Conservation (phyloP, 75 land plant species). For the Pinus taeda region DNA sequence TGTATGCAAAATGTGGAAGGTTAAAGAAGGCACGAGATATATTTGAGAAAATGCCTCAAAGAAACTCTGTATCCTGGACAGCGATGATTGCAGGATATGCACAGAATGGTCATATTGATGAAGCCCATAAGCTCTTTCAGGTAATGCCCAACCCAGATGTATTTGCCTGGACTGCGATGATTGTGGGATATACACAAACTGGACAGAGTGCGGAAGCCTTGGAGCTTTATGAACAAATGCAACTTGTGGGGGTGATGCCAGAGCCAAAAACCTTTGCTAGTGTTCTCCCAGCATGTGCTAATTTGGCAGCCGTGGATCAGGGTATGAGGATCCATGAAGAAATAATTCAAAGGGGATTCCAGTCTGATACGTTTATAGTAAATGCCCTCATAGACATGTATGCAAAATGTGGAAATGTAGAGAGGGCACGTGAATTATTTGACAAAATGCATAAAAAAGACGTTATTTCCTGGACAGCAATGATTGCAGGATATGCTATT, state of each 20-base stretch:
- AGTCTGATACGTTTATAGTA: not conserved
- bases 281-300: conserved; percentile 8
- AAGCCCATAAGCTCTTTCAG: conserved; percentile 18
- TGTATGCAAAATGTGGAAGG: conserved; percentile 16
- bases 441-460: conserved; percentile 1
- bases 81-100: conserved; percentile 27
- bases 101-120: conserved; percentile 17
- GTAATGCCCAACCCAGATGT: conserved; percentile 12
- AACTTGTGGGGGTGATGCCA: conserved; percentile 19
- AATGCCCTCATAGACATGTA: conserved; percentile 16
- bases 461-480: conserved; percentile 13
- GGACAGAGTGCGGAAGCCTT: conserved; percentile 19
- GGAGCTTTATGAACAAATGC: conserved; percentile 35
- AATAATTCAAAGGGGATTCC: conserved; percentile 8
- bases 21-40: conserved; percentile 5
- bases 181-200: conserved; percentile 20
- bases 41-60: conserved; percentile 8
- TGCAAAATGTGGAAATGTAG: conserved; percentile 14
- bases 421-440: conserved; percentile 7
- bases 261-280: conserved; percentile 3
- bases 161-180: conserved; percentile 24
- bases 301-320: conserved; percentile 1
- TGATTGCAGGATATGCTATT: conserved; percentile 37
- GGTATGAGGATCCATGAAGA: conserved; percentile 2
- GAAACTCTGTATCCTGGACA: conserved; percentile 23